phyloP scores from a whole-genome alignment of 495 filamentous ascomycete species.

The Staphylotrichum longicolle region DNA sequence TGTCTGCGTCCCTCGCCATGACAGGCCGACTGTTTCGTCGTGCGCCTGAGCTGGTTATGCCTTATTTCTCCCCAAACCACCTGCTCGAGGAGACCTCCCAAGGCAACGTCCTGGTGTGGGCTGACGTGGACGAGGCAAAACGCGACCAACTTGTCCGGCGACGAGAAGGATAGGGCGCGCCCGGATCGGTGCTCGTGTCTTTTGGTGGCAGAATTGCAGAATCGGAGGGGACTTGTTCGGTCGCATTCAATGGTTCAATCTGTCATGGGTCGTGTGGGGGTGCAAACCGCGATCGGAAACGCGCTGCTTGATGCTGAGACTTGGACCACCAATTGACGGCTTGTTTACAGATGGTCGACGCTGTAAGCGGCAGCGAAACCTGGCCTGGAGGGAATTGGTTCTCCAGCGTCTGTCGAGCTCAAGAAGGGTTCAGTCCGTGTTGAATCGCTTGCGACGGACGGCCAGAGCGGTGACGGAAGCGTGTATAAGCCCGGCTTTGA shows the following conservation, averaged over 20 bases:
- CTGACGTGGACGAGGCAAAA: neutral
- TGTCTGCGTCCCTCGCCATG: conserved; percentile 36
- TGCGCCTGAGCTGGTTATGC: neutral
- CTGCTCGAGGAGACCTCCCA: neutral
- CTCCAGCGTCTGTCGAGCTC: neutral
- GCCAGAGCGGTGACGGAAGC: neutral
- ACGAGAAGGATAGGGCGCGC: neutral
- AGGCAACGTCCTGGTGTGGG: neutral
- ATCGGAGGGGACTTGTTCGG: too few relatives aligned
- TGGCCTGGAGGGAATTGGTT: neutral
- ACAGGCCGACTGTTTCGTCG: conserved; percentile 1
- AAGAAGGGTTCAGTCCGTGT: neutral
- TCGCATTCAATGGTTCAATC: too few relatives aligned
- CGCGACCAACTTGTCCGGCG: neutral
- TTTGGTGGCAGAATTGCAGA: too few relatives aligned
- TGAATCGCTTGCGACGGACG: neutral
- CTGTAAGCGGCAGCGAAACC: neutral
- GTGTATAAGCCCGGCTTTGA: neutral
- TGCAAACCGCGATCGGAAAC: neutral
- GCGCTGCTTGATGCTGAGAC: neutral
- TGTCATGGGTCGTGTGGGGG: neutral
- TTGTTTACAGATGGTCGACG: neutral
- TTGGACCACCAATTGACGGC: conserved; percentile 1
- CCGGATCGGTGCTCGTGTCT: neutral
- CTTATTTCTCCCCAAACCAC: conserved; percentile 6